Evolutionary conservation across 78 protist species (phyloP).

Genomic region (Protostelium mycophagum): DNA sequence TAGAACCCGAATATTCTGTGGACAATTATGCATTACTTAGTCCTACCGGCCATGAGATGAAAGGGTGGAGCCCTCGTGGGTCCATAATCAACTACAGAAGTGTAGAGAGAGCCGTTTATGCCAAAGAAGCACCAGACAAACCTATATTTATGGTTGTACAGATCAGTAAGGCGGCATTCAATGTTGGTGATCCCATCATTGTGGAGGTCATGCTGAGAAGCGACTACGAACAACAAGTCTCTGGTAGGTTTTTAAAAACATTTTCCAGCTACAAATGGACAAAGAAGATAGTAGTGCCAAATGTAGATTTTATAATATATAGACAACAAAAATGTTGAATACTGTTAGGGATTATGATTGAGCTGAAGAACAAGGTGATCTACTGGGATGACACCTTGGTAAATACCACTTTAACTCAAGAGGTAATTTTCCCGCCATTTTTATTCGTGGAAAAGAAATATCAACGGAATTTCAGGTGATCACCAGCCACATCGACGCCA

Average conservation of each 20-base stretch:
- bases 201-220: background rate
- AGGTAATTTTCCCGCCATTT: background rate
- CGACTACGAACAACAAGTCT: background rate
- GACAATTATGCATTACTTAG: background rate
- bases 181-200: background rate
- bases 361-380: background rate
- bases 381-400: background rate
- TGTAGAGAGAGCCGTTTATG: background rate
- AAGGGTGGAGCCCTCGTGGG: background rate
- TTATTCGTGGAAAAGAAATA: background rate
- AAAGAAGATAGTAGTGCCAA: background rate
- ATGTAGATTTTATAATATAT: too few species aligned
- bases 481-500: background rate
- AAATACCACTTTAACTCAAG: background rate
- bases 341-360: background rate
- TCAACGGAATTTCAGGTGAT: background rate
- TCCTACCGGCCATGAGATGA: background rate
- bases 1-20: background rate
- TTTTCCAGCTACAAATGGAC: background rate
- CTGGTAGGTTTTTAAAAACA: background rate
- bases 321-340: too few species aligned
- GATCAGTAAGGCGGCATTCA: background rate
- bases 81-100: background rate
- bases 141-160: background rate
- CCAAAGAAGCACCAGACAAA: background rate